Base-by-base conservation (phyloP, 108 stramenopile genomes). In the Fragilaria crotonensis region DNA sequence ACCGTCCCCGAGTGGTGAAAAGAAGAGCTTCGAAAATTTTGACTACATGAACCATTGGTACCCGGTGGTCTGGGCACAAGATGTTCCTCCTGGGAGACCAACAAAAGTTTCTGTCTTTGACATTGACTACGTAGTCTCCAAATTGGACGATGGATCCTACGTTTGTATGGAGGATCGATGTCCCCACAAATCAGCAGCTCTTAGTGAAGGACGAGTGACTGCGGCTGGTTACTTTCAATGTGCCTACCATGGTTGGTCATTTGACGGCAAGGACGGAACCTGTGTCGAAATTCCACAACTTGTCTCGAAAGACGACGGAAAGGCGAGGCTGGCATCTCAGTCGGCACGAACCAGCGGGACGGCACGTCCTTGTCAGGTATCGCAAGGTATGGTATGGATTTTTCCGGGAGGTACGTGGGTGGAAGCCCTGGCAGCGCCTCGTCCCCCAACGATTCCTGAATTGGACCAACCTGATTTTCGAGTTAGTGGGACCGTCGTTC, bases 241-340 rank as follows among this genome's bases (percentile, higher is more conserved):
- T 54, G 72, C 80, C 26, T 85, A 85, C 47, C 84, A 85, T 33
- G 84, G 84, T 5, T 85, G 84, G 84, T 46, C 68, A 3, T 85
- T 85, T 64, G 70, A 85, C 53, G 77, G 80, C 19, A 68, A 41
- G 48, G 49, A 54, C 41, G 84, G 83, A 21, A 44, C 51, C 5
- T 80, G 79, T 53, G 65, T 73, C 5, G 76, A 80, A 55, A 80
- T 84, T 33, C 83, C 83, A 14, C 83, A 84, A 51, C 51, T 74
- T 36, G 47, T 72, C 7, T 47, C 66, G 20, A n/a, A n/a, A n/a
- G n/a, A n/a, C n/a, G n/a, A n/a, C n/a, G n/a, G n/a, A n/a, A n/a
- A n/a, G n/a, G n/a, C n/a, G n/a, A n/a, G n/a, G n/a, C n/a, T n/a
- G n/a, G 52, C 41, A 23, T 32, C 41, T 30, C 52, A 52, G 27